Evolutionary conservation across 306 rosid genomes (phyloP), one percentile per base, ranked within the genome.

Genomic region (Glycyrrhiza uralensis): DNA sequence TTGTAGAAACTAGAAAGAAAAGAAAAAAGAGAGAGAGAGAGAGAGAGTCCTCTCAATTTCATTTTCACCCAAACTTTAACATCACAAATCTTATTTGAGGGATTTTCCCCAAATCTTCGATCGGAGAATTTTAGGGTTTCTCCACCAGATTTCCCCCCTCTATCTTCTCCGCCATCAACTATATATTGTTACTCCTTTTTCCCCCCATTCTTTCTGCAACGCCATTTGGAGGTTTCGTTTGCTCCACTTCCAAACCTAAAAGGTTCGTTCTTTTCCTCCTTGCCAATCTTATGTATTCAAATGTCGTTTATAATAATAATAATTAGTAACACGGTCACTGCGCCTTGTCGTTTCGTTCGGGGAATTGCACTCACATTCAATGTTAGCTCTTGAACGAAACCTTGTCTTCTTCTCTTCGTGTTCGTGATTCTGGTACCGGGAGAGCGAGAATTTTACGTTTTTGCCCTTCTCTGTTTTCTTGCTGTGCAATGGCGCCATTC

Each of bases 91-190:
- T 72, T 72, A 24, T 72, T 62, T 38, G 28, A 58, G 39, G 70
- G 60, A 51, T 54, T 76, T 78, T 22, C 82, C 84, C 75, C 77
- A 58, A 73, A 57, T 81, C 78, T 39, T 68, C 20, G 58, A 87
- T 82, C 71, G 30, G 45, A 71, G 57, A 81, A 70, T 76, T 81
- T 83, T 87, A 90, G 98, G 94, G 92, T 86, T 85, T 83, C 81
- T 58, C 69, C 42, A 55, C 63, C 75, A 74, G 58, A 77, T 76
- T 58, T 59, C 62, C 75, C 66, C 63, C 41, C 55, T n/a, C n/a
- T 58, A 8, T 26, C 7, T 72, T 70, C 58, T 22, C 39, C 70
- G 6, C 46, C 42, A 24, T 65, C 29, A 56, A 57, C 32, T 19
- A 0, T n/a, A 11, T 67, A 30, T 66, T 15, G 6, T 19, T 30